Percentiles rank a stretch among this genome's conserved stretches.
Conservation (phyloP, 140 eudicot genomes). For the Flaveria floridana region DNA sequence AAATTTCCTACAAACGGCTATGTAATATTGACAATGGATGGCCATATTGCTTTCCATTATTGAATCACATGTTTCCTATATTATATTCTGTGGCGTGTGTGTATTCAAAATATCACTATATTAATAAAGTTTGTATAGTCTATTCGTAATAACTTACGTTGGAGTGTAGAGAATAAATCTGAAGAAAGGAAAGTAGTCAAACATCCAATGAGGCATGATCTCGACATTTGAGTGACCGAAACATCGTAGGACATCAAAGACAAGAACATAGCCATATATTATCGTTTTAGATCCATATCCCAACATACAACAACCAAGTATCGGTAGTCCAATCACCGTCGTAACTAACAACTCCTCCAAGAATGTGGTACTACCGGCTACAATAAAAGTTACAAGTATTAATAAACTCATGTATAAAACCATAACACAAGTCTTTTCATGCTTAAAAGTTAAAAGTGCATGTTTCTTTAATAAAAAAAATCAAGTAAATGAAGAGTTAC, state of each 20-base stretch:
- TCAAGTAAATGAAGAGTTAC: too few relatives aligned
- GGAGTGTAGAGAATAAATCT: slow-evolving; percentile 66
- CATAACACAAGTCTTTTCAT: too few relatives aligned
- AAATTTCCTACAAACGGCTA: too few relatives aligned
- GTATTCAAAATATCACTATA: too few relatives aligned
- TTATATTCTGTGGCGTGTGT: too few relatives aligned
- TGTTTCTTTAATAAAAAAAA: background rate
- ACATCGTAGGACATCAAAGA: slow-evolving; percentile 71
- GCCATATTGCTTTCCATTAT: too few relatives aligned
- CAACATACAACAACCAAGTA: slow-evolving; percentile 44
- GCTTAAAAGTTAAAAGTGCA: background rate
- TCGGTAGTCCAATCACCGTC: slow-evolving; percentile 61
- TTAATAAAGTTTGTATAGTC: too few relatives aligned
- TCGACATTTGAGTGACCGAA: slow-evolving; percentile 79
- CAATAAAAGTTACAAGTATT: slow-evolving; percentile 3
- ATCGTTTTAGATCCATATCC: slow-evolving; percentile 66
- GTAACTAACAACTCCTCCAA: slow-evolving; percentile 60
- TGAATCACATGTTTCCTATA: too few relatives aligned
- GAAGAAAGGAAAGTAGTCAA: slow-evolving; percentile 52
- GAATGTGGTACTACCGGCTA: slow-evolving; percentile 70
- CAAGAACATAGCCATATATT: slow-evolving; percentile 57
- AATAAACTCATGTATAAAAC: background rate
- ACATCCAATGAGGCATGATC: slow-evolving; percentile 65
- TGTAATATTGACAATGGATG: too few relatives aligned
- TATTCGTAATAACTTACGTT: slow-evolving; percentile 53